phyloP scores from a whole-genome alignment of 768 basidiomycete genomes.

The Lactarius sp. region DNA sequence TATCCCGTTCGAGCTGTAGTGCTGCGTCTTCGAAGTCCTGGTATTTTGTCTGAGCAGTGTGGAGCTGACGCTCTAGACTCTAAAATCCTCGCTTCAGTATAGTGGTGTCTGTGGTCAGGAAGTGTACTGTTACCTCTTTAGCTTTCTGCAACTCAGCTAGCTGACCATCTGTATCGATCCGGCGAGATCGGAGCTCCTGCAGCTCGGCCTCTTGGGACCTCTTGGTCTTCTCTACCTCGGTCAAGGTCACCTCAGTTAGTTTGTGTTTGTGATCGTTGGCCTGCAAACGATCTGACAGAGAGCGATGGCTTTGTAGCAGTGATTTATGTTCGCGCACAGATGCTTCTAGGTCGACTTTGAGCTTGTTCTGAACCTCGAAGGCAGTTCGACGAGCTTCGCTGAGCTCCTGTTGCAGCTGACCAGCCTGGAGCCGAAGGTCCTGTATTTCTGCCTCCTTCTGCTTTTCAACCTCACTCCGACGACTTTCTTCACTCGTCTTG shows the following conservation, averaged over 20 bases:
- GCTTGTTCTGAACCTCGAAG: slow-evolving; percentile 63
- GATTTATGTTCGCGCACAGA: slow-evolving; percentile 54
- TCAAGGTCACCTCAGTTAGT: slow-evolving; percentile 44
- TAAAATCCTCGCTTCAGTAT: slow-evolving; percentile 32
- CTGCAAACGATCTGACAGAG: slow-evolving; percentile 59
- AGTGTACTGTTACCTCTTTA: slow-evolving; percentile 58
- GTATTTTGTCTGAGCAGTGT: slow-evolving; percentile 64
- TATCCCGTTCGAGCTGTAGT: slow-evolving; percentile 78
- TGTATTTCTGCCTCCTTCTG: slow-evolving; percentile 82
- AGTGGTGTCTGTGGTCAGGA: neutral
- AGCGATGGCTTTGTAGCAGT: slow-evolving; percentile 55
- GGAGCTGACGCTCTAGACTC: slow-evolving; percentile 76
- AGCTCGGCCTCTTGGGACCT: slow-evolving; percentile 68
- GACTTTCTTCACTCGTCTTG: slow-evolving; percentile 82
- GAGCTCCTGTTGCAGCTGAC: slow-evolving; percentile 60
- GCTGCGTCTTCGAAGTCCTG: slow-evolving; percentile 86
- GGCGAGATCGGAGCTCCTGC: slow-evolving; percentile 59
- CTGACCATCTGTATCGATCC: slow-evolving; percentile 61
- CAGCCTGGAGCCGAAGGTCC: slow-evolving; percentile 60
- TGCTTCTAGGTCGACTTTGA: slow-evolving; percentile 71
- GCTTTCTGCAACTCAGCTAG: slow-evolving; percentile 54
- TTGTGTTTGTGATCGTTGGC: slow-evolving; percentile 46
- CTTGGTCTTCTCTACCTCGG: slow-evolving; percentile 65
- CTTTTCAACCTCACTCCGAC: slow-evolving; percentile 77
- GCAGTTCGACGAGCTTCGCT: slow-evolving; percentile 56